Base-by-base conservation (phyloP, 352 stramenopile genomes). In the Thalassiosira tumida region DNA sequence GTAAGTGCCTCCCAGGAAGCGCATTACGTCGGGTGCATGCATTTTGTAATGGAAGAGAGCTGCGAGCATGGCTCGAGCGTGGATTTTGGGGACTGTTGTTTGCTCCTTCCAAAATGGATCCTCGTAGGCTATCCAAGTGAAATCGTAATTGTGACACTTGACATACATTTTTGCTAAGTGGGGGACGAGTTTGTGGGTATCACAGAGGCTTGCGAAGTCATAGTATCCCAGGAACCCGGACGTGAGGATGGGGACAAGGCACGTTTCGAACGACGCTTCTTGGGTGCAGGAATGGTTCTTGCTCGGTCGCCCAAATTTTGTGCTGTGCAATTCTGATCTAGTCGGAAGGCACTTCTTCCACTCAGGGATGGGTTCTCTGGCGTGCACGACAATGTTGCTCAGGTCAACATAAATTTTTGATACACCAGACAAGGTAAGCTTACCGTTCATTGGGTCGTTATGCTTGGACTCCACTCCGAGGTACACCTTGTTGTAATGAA, bases 281-380 rank as follows among this genome's bases (percentile, higher is more conserved):
- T 59, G 37, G 35, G 40, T 35, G 38, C 40, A 77, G 3, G 37
- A 54, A 29, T 77, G 69, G 38, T 54, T 38, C 7, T 5, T 15
- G 26, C 14, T 31, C 7, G 69, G 69, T 54, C 24, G n/a, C 14
- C 69, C 69, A 77, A 77, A 77, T 54, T 54, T 31, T 50, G 26
- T 24, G 35, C 38, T 77, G 69, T 54, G 13, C 40, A 77, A 77
- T 51, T n/a, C n/a, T n/a, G 47, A 59, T 59, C 47, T 59, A 59
- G 47, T 59, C 24, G 47, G 47, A 13, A 59, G 47, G 47, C 47
- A 59, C 47, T 59, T 59, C 24, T 59, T 59, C 47, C 47, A 59
- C 47, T 59, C 47, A 24, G 47, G 47, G 24, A 59, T 24, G 47
- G 47, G 47, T 59, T 24, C 47, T 59, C 47, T 59, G 24, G 13